Percentiles rank a stretch among this genome's conserved stretches.
Conservation (phyloP, 371 early-diverging fungal genomes). For the Fennellomyces sp. region DNA sequence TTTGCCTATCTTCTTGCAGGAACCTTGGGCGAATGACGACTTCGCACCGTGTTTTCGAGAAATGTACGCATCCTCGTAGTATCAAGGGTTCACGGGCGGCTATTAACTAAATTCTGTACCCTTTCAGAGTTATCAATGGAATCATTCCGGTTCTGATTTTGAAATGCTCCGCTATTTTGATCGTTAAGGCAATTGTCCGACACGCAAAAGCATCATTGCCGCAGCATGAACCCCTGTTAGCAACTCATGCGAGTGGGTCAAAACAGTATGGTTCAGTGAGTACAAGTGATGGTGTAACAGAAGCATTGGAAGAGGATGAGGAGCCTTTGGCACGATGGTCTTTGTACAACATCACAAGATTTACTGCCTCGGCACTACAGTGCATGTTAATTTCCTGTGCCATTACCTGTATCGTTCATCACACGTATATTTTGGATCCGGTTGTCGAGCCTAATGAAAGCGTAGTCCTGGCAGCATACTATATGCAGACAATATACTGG, state of each 20-base stretch:
- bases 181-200: background rate
- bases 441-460: too few relatives aligned
- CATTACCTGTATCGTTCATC: too few relatives aligned
- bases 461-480: background rate
- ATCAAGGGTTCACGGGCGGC: too few relatives aligned
- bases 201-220: too few relatives aligned
- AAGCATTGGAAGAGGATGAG: too few relatives aligned
- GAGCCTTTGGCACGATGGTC: background rate
- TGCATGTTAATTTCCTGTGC: too few relatives aligned
- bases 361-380: too few relatives aligned
- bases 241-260: too few relatives aligned
- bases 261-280: too few relatives aligned
- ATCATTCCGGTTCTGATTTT: background rate
- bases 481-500: background rate
- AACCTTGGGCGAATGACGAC: background rate
- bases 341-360: background rate
- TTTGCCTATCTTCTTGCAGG: background rate
- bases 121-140: background rate
- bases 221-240: too few relatives aligned
- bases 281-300: too few relatives aligned
- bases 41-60: conserved; percentile 4
- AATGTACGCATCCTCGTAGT: background rate
- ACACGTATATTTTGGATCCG: too few relatives aligned
- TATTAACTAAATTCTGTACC: background rate
- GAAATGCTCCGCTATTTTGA: background rate